Conservation (phyloP, 257 asterid species). For the Nicotiana paniculata region DNA sequence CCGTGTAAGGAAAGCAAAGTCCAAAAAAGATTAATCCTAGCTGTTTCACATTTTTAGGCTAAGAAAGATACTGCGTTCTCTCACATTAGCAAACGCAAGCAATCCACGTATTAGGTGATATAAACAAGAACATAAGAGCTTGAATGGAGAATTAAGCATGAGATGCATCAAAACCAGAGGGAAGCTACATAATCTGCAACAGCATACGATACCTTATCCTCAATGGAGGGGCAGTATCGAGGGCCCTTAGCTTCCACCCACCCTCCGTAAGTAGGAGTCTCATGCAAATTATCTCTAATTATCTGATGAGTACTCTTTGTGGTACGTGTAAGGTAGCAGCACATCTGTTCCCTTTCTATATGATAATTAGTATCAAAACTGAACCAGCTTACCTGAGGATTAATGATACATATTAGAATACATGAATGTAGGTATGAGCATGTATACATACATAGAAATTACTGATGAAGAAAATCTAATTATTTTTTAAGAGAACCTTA, state of each 20-base stretch:
- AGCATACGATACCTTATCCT: slow-evolving; percentile 68
- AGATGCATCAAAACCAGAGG: neutral
- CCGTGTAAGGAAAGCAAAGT: neutral
- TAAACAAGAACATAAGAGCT: neutral
- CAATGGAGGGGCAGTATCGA: slow-evolving; percentile 99
- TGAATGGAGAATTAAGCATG: neutral
- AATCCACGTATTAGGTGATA: neutral
- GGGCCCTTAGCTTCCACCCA: slow-evolving; percentile 99
- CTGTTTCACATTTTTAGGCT: neutral
- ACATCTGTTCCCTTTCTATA: slow-evolving; percentile 82
- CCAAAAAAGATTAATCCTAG: neutral
- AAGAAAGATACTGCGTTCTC: neutral
- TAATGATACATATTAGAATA: neutral
- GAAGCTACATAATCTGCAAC: slow-evolving; percentile 1
- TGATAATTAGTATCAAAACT: slow-evolving; percentile 91
- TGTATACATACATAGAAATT: neutral
- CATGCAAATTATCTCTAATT: slow-evolving; percentile 83
- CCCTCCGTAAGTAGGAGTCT: slow-evolving; percentile 98
- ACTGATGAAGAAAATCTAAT: neutral
- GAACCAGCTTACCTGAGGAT: slow-evolving; percentile 83
- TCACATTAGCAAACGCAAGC: neutral
- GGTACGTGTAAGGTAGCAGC: slow-evolving; percentile 94
- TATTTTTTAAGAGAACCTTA: neutral
- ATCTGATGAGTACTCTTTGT: slow-evolving; percentile 84
- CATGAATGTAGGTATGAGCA: neutral